A percentile compares a stretch with the other conserved stretches of the same genome.
Evolutionary conservation across 306 rosid genomes (phyloP).

Genomic region (Dalbergia cochinchinensis): DNA sequence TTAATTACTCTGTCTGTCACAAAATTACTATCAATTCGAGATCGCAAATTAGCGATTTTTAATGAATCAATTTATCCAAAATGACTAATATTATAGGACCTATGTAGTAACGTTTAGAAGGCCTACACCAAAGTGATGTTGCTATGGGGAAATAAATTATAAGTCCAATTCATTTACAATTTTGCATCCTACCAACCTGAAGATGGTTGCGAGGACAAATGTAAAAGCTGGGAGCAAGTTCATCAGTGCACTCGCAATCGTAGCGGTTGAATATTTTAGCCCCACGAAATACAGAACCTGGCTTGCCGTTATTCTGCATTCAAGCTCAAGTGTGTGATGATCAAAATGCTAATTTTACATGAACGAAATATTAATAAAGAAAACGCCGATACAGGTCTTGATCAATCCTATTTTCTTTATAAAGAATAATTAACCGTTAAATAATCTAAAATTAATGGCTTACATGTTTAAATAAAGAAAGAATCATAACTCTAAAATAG

Average conservation of each 20-base stretch:
- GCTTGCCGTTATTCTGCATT: constrained; percentile 78
- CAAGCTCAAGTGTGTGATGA: not conserved
- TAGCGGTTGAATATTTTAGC: constrained; percentile 68
- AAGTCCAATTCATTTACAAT: not conserved
- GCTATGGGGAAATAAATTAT: not conserved
- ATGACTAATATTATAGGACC: not conserved
- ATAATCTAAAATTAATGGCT: too few relatives aligned
- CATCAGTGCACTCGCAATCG: constrained; percentile 68
- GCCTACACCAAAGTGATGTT: not conserved
- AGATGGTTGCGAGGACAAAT: constrained; percentile 75
- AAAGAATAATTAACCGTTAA: too few relatives aligned
- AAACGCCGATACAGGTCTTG: not conserved
- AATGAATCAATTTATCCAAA: too few relatives aligned
- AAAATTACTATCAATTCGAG: too few relatives aligned
- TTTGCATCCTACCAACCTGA: constrained; percentile 53
- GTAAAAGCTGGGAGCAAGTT: constrained; percentile 94
- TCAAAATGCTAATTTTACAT: not conserved
- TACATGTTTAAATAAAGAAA: too few relatives aligned
- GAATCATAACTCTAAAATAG: not conserved
- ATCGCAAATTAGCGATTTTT: too few relatives aligned
- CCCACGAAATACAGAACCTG: constrained; percentile 74
- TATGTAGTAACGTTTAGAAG: not conserved
- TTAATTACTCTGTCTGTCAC: too few relatives aligned
- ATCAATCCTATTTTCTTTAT: not conserved
- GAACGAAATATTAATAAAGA: too few relatives aligned